Evolutionary conservation across 1,284 basidiomycete genomes (phyloP).

Genomic region (Austropuccinia psidii): DNA sequence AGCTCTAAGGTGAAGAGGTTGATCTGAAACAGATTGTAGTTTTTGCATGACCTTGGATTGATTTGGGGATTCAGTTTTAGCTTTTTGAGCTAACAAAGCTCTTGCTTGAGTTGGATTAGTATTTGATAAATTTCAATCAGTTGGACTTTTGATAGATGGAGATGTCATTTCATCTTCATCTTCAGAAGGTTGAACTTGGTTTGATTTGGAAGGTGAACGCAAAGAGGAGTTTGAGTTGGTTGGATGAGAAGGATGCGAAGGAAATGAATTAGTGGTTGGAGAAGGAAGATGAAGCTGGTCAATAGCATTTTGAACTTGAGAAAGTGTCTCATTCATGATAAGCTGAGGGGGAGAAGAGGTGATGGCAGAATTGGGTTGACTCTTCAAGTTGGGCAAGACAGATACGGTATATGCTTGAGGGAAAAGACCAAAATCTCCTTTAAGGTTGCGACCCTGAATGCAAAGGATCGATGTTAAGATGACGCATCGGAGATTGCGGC

Average conservation of each 20-base stretch:
- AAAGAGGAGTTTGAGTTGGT: too few species aligned
- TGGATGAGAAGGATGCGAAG: not conserved
- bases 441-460: slow-evolving; percentile 70
- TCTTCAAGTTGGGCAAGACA: slow-evolving; percentile 48
- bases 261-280: slow-evolving; percentile 39
- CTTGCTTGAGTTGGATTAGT: slow-evolving; percentile 8
- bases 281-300: slow-evolving; percentile 52
- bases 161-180: slow-evolving; percentile 2
- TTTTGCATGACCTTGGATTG: slow-evolving; percentile 16
- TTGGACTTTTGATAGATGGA: not conserved
- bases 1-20: slow-evolving; percentile 14
- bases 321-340: slow-evolving; percentile 44
- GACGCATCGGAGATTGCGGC: not conserved
- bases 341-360: slow-evolving; percentile 37
- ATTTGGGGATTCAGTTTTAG: slow-evolving; percentile 29
- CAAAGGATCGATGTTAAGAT: not conserved
- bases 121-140: not conserved
- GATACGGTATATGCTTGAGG: slow-evolving; percentile 77
- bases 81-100: slow-evolving; percentile 36
- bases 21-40: slow-evolving; percentile 15
- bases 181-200: not conserved
- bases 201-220: too few species aligned
- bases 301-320: slow-evolving; percentile 50
- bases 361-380: too few species aligned
- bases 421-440: slow-evolving; percentile 78